Conservation (phyloP, 345 rosid species). For the Salix udensis region DNA sequence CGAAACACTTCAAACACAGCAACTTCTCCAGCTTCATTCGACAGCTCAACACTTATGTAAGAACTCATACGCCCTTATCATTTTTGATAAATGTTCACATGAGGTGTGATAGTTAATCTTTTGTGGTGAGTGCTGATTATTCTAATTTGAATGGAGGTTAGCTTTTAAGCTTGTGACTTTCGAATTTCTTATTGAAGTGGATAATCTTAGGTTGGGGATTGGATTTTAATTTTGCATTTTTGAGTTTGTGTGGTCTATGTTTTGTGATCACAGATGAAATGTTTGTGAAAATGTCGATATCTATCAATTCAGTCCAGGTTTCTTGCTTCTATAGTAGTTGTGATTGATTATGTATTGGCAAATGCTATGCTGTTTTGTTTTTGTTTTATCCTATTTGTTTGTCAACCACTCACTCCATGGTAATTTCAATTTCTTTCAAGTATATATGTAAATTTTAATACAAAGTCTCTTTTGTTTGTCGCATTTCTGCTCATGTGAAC, state of each 20-base stretch:
- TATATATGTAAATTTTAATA: too few species aligned
- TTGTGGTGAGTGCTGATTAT: too few species aligned
- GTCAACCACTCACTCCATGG: too few species aligned
- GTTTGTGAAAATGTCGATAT: neutral
- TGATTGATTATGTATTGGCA: neutral
- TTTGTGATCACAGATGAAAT: neutral
- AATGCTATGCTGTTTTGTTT: neutral
- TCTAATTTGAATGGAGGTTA: too few species aligned
- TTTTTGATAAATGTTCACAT: neutral
- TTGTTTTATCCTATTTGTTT: neutral
- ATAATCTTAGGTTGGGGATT: neutral
- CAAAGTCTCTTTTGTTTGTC: neutral
- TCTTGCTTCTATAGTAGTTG: neutral
- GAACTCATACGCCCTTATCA: neutral
- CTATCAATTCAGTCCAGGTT: neutral
- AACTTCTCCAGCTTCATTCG: conserved; percentile 38
- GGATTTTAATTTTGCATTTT: neutral
- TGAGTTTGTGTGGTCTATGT: neutral
- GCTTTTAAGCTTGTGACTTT: neutral
- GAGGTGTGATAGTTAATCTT: too few species aligned
- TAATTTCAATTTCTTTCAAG: too few species aligned
- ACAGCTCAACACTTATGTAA: conserved; percentile 35
- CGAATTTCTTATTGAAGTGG: neutral
- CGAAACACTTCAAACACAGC: conserved; percentile 29
- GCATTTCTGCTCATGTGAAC: neutral